Conservation (phyloP, 2,329 filamentous ascomycete species). For the Clonostachys sp. region DNA sequence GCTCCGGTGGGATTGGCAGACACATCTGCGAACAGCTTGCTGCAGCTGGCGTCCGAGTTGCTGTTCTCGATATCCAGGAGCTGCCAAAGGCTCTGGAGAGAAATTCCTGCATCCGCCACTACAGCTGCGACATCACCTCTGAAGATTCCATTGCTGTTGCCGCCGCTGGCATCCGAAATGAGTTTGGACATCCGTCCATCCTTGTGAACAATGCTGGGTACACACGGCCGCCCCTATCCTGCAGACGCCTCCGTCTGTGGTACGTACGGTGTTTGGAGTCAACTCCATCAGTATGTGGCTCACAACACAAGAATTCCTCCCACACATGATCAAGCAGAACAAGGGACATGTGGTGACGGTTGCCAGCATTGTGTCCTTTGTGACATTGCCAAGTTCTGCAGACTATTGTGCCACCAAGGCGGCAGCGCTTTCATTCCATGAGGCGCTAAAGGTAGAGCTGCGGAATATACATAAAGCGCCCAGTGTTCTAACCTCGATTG, state of each 20-base stretch:
- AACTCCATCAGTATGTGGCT: constrained; percentile 64
- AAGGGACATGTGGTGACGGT: constrained; percentile 71
- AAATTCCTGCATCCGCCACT: constrained; percentile 18
- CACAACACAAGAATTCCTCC: constrained; percentile 61
- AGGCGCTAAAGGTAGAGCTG: constrained; percentile 54
- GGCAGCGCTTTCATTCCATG: constrained; percentile 62
- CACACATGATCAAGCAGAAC: constrained; percentile 54
- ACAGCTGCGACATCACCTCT: constrained; percentile 32
- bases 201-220: constrained; percentile 70
- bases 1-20: constrained; percentile 34
- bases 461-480: constrained; percentile 54
- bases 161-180: constrained; percentile 27
- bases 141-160: constrained; percentile 36
- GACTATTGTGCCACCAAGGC: constrained; percentile 65
- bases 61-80: constrained; percentile 57
- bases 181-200: constrained; percentile 59
- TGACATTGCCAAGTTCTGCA: constrained; percentile 54
- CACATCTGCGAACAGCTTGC: constrained; percentile 23
- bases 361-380: constrained; percentile 59
- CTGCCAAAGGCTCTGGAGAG: constrained; percentile 12
- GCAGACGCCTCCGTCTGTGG: constrained; percentile 44
- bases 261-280: constrained; percentile 64
- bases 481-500: constrained; percentile 57
- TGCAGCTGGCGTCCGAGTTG: constrained; percentile 52
- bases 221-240: constrained; percentile 54